Evolutionary conservation across 495 filamentous ascomycete species (phyloP), one percentile per base, ranked within the genome.

Genomic region (Tricharina praecox): DNA sequence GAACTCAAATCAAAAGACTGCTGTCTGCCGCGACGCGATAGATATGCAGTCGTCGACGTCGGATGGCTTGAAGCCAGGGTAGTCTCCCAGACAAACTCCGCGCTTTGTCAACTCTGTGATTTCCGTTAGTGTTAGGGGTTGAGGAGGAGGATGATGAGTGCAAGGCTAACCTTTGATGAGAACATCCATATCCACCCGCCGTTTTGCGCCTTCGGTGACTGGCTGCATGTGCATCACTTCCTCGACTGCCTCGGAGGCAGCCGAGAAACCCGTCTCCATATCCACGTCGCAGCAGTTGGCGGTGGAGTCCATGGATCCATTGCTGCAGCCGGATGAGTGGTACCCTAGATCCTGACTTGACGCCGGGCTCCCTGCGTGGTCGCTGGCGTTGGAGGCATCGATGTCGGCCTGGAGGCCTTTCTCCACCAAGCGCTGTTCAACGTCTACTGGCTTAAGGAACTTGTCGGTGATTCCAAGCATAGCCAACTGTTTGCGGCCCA

Each of bases 361-460:
- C 58, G 58, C 44, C 61, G 57, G 61, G 53, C 46, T 70, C 73
- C 38, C 64, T 70, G 21, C 65, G 40, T 43, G 21, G 10, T 43
- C 23, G 3, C 70, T 67, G 5, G n/a, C n/a, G n/a, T 64, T 58
- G 0, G 69, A 63, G 1, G 74, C 68, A 26, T 81, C 72, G 15
- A 64, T 54, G 8, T 8, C n/a, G 2, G 19, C 43, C 28, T 33
- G 24, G 15, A 82, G 65, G 0, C 76, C 77, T 24, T 71, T 67
- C 56, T 74, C 65, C 45, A 65, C 63, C 15, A 88, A 68, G 59
- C 77, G 85, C 8, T 74, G 66, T 61, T 85, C 78, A 3, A 85
- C 75, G 54, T 86, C 82, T 39, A 75, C 67, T 3, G 77, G 67
- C 52, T 85, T 79, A 52, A 81, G 79, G 70, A 78, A 87, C 41